Evolutionary conservation across 169 alveolate species (phyloP), one percentile per base, ranked within the genome.

Genomic region (Plasmodium inui): DNA sequence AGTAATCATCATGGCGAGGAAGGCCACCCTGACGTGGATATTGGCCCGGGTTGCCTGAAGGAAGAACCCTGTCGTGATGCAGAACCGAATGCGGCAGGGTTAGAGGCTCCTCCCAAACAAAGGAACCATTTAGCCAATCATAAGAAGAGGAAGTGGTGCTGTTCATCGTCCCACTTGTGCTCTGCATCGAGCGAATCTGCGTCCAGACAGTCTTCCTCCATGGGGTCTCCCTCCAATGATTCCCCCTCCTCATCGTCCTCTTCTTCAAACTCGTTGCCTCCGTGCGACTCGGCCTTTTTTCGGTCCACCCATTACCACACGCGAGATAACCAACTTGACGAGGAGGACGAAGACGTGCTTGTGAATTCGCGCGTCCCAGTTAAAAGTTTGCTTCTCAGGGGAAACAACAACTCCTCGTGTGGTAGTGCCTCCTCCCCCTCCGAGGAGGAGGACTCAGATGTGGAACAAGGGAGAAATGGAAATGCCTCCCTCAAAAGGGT

Each of bases 341-440:
- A 55, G 22, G 72, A 55, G 8, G 44, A 44, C 28, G 57, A 32
- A 34, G 19, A 53, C 44, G 44, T 50, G 5, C 83, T 30, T 50
- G 67, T 74, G 41, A 86, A 86, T 86, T 86, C 80, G 4, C 26
- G 93, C 7, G 83, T 19, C 0, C 93, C 93, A 19, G 83, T 30
- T 17, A 76, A 86, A 34, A 78, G 71, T 50, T 53, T 55, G 14
- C 74, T 86, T 1, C 17, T 67, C 41, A n/a, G 32, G 28, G 34
- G 57, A 19, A 34, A n/a, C 9, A 34, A n/a, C 9, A 17, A 71
- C 9, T 22, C 44, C 28, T 89, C 83, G 1, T 78, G 61, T 34
- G 71, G 55, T 50, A 61, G 46, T 17, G 34, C 76, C 41, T 89
- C 26, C 10, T 67, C 76, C 46, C 79, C n/a, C 22, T 55, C 71